These are phyloP conservation scores for Neophaeococcomyces mojaviensis DNA, from an alignment of 2,329 filamentous ascomycete genomes.

Conservation along the genomic window DNA sequence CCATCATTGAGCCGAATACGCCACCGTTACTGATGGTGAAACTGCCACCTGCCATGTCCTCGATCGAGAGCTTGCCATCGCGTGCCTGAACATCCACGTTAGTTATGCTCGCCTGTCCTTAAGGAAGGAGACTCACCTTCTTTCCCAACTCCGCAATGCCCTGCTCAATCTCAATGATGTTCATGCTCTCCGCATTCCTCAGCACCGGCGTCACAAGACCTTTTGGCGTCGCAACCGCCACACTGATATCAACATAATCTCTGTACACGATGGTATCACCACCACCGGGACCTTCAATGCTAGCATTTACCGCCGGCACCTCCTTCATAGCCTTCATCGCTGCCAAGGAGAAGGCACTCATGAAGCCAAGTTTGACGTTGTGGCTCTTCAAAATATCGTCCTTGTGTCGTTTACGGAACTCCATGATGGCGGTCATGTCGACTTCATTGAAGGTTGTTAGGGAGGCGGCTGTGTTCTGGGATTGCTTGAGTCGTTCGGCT, in stretches of 20 bases:
- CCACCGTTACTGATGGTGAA: slow-evolving; percentile 97
- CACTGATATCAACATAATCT: slow-evolving; percentile 95
- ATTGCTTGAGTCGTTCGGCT: slow-evolving; percentile 96
- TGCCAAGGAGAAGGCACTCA: slow-evolving; percentile 93
- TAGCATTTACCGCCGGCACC: slow-evolving; percentile 89
- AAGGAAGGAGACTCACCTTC: slow-evolving; percentile 55
- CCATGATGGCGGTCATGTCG: slow-evolving; percentile 96
- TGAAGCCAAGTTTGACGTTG: slow-evolving; percentile 97
- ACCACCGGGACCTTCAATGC: slow-evolving; percentile 88
- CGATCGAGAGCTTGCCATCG: slow-evolving; percentile 92
- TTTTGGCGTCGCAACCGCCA: slow-evolving; percentile 95
- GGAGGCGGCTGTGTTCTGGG: slow-evolving; percentile 94
- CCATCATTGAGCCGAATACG: slow-evolving; percentile 95
- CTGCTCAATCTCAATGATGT: slow-evolving; percentile 82
- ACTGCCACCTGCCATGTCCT: slow-evolving; percentile 97
- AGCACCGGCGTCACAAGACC: slow-evolving; percentile 95
- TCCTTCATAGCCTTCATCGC: slow-evolving; percentile 89
- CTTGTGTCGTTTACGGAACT: slow-evolving; percentile 95
- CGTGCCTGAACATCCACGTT: slow-evolving; percentile 56
- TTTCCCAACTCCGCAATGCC: slow-evolving; percentile 88
- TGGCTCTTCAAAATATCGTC: slow-evolving; percentile 93
- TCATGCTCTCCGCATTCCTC: slow-evolving; percentile 81
- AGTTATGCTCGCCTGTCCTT: slow-evolving; percentile 7
- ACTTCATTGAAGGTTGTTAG: slow-evolving; percentile 99
- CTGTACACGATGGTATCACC: slow-evolving; percentile 97